A percentile compares a stretch with the other conserved stretches of the same genome.
phyloP scores from a whole-genome alignment of 345 rosid genomes.

The Laguncularia racemosa region DNA sequence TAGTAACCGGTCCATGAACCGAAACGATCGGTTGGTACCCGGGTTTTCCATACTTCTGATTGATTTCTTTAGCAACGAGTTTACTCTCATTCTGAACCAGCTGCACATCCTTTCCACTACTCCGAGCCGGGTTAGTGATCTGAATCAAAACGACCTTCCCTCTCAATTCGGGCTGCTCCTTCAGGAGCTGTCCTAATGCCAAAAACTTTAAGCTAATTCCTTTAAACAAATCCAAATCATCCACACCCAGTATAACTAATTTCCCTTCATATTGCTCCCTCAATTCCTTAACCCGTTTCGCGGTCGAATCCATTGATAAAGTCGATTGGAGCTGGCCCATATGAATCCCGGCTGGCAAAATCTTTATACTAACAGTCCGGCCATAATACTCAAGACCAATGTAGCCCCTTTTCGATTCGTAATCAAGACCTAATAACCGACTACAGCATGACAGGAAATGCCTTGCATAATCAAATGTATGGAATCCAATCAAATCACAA shows the following conservation, averaged over 20 bases:
- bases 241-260: slow-evolving; percentile 57
- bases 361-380: slow-evolving; percentile 69
- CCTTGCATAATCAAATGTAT: slow-evolving; percentile 80
- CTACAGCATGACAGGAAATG: slow-evolving; percentile 83
- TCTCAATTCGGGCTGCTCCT: slow-evolving; percentile 27
- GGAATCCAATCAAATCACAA: slow-evolving; percentile 81
- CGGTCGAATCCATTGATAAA: slow-evolving; percentile 30
- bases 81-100: slow-evolving; percentile 41
- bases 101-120: slow-evolving; percentile 67
- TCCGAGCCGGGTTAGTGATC: slow-evolving; percentile 77
- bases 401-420: slow-evolving; percentile 73
- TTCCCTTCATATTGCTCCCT: slow-evolving; percentile 45
- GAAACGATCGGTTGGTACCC: slow-evolving; percentile 64
- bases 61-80: slow-evolving; percentile 35
- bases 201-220: slow-evolving; percentile 66
- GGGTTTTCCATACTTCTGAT: slow-evolving; percentile 36
- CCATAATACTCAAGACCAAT: slow-evolving; percentile 79
- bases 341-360: slow-evolving; percentile 68
- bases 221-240: slow-evolving; percentile 77
- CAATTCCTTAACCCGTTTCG: slow-evolving; percentile 41
- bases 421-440: slow-evolving; percentile 72
- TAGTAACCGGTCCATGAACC: slow-evolving; percentile 42
- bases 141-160: slow-evolving; percentile 64
- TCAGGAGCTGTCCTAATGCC: slow-evolving; percentile 63
- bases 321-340: slow-evolving; percentile 57